These are phyloP conservation scores for Candida chilensis DNA, from an alignment of 805 yeast genomes.

Conservation along the genomic window DNA sequence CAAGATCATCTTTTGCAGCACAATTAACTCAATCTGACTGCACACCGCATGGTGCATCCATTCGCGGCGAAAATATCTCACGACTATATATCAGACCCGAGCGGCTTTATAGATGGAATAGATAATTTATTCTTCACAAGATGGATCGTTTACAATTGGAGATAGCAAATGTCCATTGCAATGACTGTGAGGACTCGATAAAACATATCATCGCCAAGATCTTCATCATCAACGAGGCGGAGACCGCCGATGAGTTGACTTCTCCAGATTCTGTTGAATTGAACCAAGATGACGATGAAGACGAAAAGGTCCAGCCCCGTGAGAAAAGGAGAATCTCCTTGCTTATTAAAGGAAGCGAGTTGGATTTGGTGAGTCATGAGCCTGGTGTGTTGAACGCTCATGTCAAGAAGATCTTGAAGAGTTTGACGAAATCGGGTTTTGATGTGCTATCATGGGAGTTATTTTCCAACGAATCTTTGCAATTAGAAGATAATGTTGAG, in stretches of 20 bases:
- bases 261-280: conserved; percentile 2
- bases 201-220: conserved; percentile 12
- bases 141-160: conserved; percentile 13
- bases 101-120: too few species aligned
- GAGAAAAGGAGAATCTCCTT: conserved; percentile 7
- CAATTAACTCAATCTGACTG: conserved; percentile 5
- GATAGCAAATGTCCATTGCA: conserved; percentile 46
- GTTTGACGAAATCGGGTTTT: conserved; percentile 26
- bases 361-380: conserved; percentile 14
- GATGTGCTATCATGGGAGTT: conserved; percentile 23
- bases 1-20: too few species aligned
- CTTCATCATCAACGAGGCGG: conserved; percentile 7
- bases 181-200: conserved; percentile 36
- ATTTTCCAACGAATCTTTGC: conserved; percentile 6
- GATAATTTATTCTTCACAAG: neutral
- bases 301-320: conserved; percentile 2
- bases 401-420: conserved; percentile 13
- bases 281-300: neutral
- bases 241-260: conserved; percentile 5
- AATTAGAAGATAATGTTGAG: conserved; percentile 2
- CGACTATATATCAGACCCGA: neutral
- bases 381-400: conserved; percentile 6
- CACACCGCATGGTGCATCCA: neutral
- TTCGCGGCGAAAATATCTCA: neutral
- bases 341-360: conserved; percentile 11